Evolutionary conservation across 371 early-diverging fungal genomes (phyloP).

Genomic region (Mucor racemosus): DNA sequence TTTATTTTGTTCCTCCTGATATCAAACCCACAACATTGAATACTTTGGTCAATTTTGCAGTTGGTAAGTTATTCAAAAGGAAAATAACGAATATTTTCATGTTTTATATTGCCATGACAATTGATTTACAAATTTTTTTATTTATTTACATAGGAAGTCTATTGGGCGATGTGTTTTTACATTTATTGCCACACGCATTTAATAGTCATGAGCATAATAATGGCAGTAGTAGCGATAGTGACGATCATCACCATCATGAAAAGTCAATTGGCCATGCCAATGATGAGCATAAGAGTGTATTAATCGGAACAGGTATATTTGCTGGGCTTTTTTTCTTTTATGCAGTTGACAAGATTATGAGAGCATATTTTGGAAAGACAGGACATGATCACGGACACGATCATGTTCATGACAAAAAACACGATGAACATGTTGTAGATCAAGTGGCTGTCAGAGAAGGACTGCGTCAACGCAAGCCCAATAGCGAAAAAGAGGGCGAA

Average conservation of each 20-base stretch:
- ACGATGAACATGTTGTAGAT: slow-evolving; percentile 19
- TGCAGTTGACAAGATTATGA: slow-evolving; percentile 83
- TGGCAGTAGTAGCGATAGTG: slow-evolving; percentile 37
- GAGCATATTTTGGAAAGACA: slow-evolving; percentile 71
- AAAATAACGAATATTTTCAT: too few species aligned
- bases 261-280: background rate
- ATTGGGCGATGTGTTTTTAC: slow-evolving; percentile 86
- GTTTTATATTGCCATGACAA: too few species aligned
- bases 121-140: background rate
- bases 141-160: slow-evolving; percentile 59
- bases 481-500: background rate
- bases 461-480: slow-evolving; percentile 1
- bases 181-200: slow-evolving; percentile 83
- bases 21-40: slow-evolving; percentile 75
- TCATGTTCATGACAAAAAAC: slow-evolving; percentile 49
- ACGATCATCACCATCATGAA: slow-evolving; percentile 19
- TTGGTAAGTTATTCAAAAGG: slow-evolving; percentile 45
- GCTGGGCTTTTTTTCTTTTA: slow-evolving; percentile 76
- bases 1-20: slow-evolving; percentile 82
- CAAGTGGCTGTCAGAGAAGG: slow-evolving; percentile 11
- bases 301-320: slow-evolving; percentile 79
- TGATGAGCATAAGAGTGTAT: slow-evolving; percentile 64
- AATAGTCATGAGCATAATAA: slow-evolving; percentile 15
- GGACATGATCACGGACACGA: slow-evolving; percentile 64
- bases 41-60: slow-evolving; percentile 83